A percentile compares a stretch with the other conserved stretches of the same genome.
Evolutionary conservation across 345 rosid species (phyloP).

Genomic region (Linum tenue): DNA sequence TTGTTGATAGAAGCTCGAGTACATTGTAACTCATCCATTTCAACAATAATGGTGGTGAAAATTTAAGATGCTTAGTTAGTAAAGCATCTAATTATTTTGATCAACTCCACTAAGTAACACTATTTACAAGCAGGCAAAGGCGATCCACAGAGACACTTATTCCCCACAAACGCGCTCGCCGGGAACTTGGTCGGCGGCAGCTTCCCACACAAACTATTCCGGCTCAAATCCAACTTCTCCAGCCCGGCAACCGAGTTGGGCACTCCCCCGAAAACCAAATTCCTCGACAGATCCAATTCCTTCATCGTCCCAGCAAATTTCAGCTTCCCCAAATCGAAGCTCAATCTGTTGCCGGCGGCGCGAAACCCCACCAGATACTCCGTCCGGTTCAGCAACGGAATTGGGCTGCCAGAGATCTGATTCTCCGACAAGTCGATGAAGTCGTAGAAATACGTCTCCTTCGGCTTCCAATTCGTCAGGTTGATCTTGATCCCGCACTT

Average conservation of each 20-base stretch:
- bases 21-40: no score
- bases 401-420: slow-evolving; percentile 29
- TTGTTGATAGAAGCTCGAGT: no score
- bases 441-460: slow-evolving; percentile 55
- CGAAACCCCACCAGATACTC: slow-evolving; percentile 1
- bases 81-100: no score
- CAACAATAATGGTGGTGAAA: no score
- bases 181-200: slow-evolving; percentile 48
- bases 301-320: slow-evolving; percentile 13
- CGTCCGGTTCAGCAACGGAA: slow-evolving; percentile 4
- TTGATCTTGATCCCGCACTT: slow-evolving; percentile 58
- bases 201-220: slow-evolving; percentile 60
- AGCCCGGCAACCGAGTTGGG: slow-evolving; percentile 38
- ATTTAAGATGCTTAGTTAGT: no score
- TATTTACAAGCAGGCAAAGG: slow-evolving; percentile 16
- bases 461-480: slow-evolving; percentile 50
- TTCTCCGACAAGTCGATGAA: slow-evolving; percentile 58
- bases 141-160: slow-evolving; percentile 20
- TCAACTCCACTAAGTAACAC: background rate
- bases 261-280: slow-evolving; percentile 47
- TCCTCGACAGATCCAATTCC: slow-evolving; percentile 31
- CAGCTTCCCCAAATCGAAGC: slow-evolving; percentile 4
- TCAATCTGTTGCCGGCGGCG: slow-evolving; percentile 5
- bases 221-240: slow-evolving; percentile 40
- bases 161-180: slow-evolving; percentile 31